Evolutionary conservation across 805 yeast genomes (phyloP), one percentile per base, ranked within the genome.

Genomic region (Lipomyces japonicus): DNA sequence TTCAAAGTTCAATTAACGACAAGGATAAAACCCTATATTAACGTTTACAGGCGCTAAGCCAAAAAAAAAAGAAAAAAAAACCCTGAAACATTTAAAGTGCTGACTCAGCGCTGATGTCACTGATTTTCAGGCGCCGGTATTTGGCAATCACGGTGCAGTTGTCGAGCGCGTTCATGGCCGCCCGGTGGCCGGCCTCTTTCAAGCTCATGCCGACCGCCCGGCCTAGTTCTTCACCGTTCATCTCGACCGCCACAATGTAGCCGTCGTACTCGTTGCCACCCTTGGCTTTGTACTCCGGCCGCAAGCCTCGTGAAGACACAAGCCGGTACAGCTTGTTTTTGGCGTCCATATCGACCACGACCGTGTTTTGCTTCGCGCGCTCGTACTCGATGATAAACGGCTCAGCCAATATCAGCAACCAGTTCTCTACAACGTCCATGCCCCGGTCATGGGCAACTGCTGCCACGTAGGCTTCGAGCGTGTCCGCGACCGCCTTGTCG

Each of bases 401-500:
- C 36, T 46, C 53, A 16, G 62, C 64, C n/a, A 71, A 62, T 18
- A 57, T 55, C 5, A 42, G 37, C 7, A 71, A 59, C 72, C 73
- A 72, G 6, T 58, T 30, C 14, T 60, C 59, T 1, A 63, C 66
- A 2, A 53, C 58, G 1, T 46, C 44, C 3, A 59, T 57, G 6
- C 70, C 71, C 12, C 21, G n/a, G 55, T 86, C 95, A 21, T 79
- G 71, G 5, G 76, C 75, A 28, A 91, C 67, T 0, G 95, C 98
- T 4, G 96, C 97, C 40, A 93, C 75, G 59, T 91, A 91, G 0
- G 97, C 96, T 68, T 93, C 98, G 64, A 91, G 86, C 0, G 85
- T 80, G 72, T 91, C 98, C 0, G 97, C 96, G 62, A 76, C 77
- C 3, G 85, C 71, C 63, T 93, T 93, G 56, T 77, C 26, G 22